Evolutionary conservation across 345 rosid genomes (phyloP).

Genomic region (Eucalyptus caleyi): DNA sequence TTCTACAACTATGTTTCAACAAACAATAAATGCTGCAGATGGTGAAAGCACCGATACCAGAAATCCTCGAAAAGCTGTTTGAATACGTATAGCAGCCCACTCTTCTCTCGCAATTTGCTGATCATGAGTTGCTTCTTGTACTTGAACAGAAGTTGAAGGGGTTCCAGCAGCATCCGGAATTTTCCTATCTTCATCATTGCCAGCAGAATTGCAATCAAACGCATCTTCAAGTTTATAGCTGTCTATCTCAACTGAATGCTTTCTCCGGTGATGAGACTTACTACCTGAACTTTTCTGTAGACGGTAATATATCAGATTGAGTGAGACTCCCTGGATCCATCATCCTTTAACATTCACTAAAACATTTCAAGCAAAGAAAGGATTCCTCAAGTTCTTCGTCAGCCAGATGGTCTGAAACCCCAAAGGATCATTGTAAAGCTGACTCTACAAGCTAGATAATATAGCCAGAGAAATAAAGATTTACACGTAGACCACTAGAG

Average conservation of each 20-base stretch:
- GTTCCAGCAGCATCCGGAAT: constrained; percentile 33
- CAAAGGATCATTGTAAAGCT: not conserved
- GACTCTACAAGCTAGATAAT: not conserved
- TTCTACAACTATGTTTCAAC: not conserved
- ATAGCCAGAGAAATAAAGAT: not conserved
- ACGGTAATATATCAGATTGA: not conserved
- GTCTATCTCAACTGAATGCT: constrained; percentile 50
- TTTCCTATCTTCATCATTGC: constrained; percentile 18
- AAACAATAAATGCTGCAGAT: not conserved
- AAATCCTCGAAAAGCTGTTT: constrained; percentile 92
- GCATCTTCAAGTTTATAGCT: constrained; percentile 38
- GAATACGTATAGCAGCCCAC: constrained; percentile 76
- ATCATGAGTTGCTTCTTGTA: constrained; percentile 21
- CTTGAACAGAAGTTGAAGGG: constrained; percentile 38
- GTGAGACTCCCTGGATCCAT: not conserved
- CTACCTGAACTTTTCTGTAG: constrained; percentile 33
- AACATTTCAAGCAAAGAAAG: not conserved
- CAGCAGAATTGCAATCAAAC: constrained; percentile 15
- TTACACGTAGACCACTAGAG: not conserved
- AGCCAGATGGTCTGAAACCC: not conserved
- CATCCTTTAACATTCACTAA: not conserved
- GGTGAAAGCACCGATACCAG: constrained; percentile 34
- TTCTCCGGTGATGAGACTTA: constrained; percentile 52
- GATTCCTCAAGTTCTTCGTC: not conserved
- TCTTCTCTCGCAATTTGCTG: constrained; percentile 38